These are phyloP conservation scores for Mollisiaceae sp. DNA, from an alignment of 2,329 filamentous ascomycete genomes.

Conservation along the genomic window DNA sequence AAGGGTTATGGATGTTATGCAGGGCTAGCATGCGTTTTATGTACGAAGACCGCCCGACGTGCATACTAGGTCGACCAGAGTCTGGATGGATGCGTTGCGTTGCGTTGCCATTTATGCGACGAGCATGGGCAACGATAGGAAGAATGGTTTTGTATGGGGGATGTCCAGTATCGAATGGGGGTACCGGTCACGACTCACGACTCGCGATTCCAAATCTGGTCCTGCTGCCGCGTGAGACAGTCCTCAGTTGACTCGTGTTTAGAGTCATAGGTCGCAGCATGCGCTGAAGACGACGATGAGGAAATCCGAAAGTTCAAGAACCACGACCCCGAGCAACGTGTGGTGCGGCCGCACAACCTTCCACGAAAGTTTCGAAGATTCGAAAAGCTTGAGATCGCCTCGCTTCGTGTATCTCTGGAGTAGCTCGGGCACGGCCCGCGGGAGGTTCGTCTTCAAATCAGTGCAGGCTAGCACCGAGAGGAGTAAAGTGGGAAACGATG, in stretches of 20 bases:
- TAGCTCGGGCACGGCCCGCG: constrained; percentile 5
- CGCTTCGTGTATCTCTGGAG: neutral
- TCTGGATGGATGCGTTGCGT: constrained; percentile 1
- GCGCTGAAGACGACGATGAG: too few relatives aligned
- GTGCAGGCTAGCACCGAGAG: neutral
- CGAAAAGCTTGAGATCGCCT: neutral
- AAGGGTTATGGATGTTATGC: constrained; percentile 13
- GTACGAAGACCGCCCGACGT: neutral
- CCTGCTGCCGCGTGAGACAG: neutral
- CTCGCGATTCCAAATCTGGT: neutral
- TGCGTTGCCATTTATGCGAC: constrained; percentile 1
- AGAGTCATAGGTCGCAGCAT: neutral
- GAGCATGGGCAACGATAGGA: constrained; percentile 8
- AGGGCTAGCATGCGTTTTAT: constrained; percentile 1
- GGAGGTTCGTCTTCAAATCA: neutral
- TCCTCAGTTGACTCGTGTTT: constrained; percentile 3
- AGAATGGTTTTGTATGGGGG: constrained; percentile 5
- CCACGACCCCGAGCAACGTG: neutral
- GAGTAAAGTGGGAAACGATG: neutral
- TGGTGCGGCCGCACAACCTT: constrained; percentile 3
- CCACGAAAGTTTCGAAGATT: neutral
- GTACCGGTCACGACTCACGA: neutral
- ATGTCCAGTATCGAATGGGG: neutral
- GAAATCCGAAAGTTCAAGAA: too few relatives aligned
- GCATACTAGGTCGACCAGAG: neutral